These are phyloP conservation scores for Coffea humblotiana DNA, from an alignment of 305 asterid species.

Conservation along the genomic window DNA sequence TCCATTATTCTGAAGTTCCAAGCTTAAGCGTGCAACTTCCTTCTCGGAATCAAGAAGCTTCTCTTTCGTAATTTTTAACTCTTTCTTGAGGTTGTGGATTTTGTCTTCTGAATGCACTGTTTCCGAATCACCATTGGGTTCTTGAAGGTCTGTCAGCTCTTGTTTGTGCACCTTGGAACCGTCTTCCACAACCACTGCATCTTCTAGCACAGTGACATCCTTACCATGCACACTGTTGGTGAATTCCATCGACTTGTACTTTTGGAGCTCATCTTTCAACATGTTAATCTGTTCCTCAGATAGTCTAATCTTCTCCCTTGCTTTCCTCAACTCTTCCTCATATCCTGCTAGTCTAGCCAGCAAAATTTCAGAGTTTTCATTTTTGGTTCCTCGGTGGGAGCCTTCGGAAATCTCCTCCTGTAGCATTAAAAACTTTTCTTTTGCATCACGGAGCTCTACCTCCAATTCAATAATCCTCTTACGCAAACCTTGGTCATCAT, in stretches of 20 bases:
- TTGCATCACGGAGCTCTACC: conserved; percentile 52
- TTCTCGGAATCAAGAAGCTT: conserved; percentile 57
- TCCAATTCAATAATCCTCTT: conserved; percentile 58
- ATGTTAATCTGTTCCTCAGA: conserved; percentile 50
- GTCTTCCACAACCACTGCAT: conserved; percentile 14
- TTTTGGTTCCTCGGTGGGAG: conserved; percentile 20
- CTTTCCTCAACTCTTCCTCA: conserved; percentile 53
- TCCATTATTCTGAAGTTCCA: conserved; percentile 47
- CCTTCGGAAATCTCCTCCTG: conserved; percentile 34
- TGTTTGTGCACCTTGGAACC: conserved; percentile 14
- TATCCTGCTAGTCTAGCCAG: conserved; percentile 37
- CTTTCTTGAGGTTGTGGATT: conserved; percentile 46
- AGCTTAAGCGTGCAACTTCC: conserved; percentile 43
- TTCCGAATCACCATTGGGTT: conserved; percentile 25
- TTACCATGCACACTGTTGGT: conserved; percentile 17
- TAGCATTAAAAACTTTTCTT: conserved; percentile 46
- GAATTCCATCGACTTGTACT: conserved; percentile 36
- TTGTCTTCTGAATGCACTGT: conserved; percentile 30
- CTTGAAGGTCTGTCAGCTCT: conserved; percentile 25
- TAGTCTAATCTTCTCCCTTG: conserved; percentile 41
- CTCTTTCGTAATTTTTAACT: conserved; percentile 41
- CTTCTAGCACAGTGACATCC: conserved; percentile 20
- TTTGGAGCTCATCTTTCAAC: conserved; percentile 51
- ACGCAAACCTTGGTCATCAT: conserved; percentile 53
- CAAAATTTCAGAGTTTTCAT: conserved; percentile 30